Conservation (phyloP, 78 protist species). For the slime mould (Dictyostelium discoideum) region dicty_2.7 NC_007089.4:2105501-2106000, state of each 20-base stretch:
- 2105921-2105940: not conserved
- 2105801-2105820: conserved; percentile 94
- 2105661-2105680: conserved; percentile 87
- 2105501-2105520: conserved; percentile 95
- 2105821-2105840: conserved; percentile 83
- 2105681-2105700: conserved; percentile 91
- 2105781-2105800: conserved; percentile 98
- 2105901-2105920: not conserved
- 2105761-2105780: conserved; percentile 90
- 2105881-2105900: not conserved
- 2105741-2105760: conserved; percentile 88
- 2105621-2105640: conserved; percentile 76
- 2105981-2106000: too few relatives aligned
- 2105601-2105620: conserved; percentile 84
- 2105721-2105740: conserved; percentile 94
- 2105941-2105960: too few relatives aligned
- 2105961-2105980: too few relatives aligned
- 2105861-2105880: not conserved
- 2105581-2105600: conserved; percentile 64
- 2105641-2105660: conserved; percentile 85
- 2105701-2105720: conserved; percentile 77
- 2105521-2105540: conserved; percentile 97
- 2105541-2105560: conserved; percentile 90
- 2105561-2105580: conserved; percentile 81
- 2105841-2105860: conserved; percentile 78